Percentiles rank a stretch among this genome's conserved stretches.
phyloP scores from a whole-genome alignment of 106 monocot genomes.

The Alisma plantagoaquatica region DNA sequence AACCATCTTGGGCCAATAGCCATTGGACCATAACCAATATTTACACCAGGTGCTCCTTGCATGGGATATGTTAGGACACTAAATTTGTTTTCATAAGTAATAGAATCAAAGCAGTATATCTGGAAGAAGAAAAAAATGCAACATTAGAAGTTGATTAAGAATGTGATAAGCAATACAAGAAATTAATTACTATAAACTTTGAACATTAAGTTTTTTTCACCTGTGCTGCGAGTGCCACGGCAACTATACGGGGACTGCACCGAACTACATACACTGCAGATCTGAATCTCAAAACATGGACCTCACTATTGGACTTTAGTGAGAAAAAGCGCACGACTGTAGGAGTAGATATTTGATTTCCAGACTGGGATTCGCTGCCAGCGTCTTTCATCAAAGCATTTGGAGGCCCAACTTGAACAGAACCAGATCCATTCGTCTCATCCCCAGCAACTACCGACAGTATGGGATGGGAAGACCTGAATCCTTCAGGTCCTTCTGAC shows the following conservation, averaged over 20 bases:
- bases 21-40: slow-evolving; percentile 93
- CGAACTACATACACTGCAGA: slow-evolving; percentile 91
- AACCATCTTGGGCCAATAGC: slow-evolving; percentile 90
- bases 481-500: slow-evolving; percentile 51
- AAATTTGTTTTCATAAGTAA: slow-evolving; percentile 92
- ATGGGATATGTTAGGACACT: slow-evolving; percentile 87
- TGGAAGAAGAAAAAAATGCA: slow-evolving; percentile 17
- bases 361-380: slow-evolving; percentile 29
- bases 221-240: slow-evolving; percentile 88
- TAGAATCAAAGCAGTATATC: slow-evolving; percentile 97
- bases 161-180: no score
- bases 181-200: no score
- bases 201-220: no score
- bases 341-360: slow-evolving; percentile 49
- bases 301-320: slow-evolving; percentile 71
- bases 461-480: slow-evolving; percentile 75
- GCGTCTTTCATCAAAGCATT: slow-evolving; percentile 71
- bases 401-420: slow-evolving; percentile 73
- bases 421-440: slow-evolving; percentile 75
- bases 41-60: slow-evolving; percentile 66
- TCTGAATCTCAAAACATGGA: slow-evolving; percentile 82
- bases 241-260: slow-evolving; percentile 88
- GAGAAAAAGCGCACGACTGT: slow-evolving; percentile 94
- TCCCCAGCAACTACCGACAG: slow-evolving; percentile 91
- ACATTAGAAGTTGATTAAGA: background rate